Base-by-base conservation (phyloP, 2,329 filamentous ascomycete species). In the Ophiocordyceps robertsii region DNA sequence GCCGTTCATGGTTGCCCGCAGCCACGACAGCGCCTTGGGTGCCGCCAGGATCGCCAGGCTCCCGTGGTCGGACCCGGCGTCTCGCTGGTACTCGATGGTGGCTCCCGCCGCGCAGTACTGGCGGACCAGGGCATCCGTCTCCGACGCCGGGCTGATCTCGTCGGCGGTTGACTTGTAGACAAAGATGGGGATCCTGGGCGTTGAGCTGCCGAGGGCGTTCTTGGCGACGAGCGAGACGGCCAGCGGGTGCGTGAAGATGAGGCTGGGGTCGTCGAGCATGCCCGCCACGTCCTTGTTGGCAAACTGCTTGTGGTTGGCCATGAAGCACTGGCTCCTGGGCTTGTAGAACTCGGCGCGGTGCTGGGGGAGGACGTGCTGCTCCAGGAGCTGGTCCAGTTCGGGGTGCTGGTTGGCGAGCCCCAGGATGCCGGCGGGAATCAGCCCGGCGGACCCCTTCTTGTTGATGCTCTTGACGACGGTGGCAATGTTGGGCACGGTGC, bases 161-260 rank as follows among this genome's bases (percentile, higher is more conserved):
- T 76, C 70, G 4, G 50, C 47, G 17, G 65, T 58, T 0, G 68
- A 65, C 49, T 75, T 72, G 53, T 74, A 73, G 3, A 69, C 53
- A 47, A 67, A 69, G 6, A 74, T 40, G 0, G 71, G 71, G 47
- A 72, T 68, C 29, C 58, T 49, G 1, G 71, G 71, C 0, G 61
- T 54, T 2, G 62, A 61, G 37, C 67, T 60, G 16, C 54, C 53
- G 3, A 57, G 54, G 30, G 49, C 49, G 30, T 58, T 49, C 42
- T 54, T 56, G 13, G 56, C 51, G 1, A 52, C 37, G 27, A 59
- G 51, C 16, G 57, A 51, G 12, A 56, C 47, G 0, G 50, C 44
- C 16, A 49, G 45, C 3, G 44, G 50, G 16, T 46, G 54, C 19
- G 40, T 51, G 42, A 40, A 51, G 24, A 56, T 43, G 12, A 59